These are phyloP conservation scores for Nitzschia inconspicua DNA, from an alignment of 108 stramenopile species.

Conservation along the genomic window DNA sequence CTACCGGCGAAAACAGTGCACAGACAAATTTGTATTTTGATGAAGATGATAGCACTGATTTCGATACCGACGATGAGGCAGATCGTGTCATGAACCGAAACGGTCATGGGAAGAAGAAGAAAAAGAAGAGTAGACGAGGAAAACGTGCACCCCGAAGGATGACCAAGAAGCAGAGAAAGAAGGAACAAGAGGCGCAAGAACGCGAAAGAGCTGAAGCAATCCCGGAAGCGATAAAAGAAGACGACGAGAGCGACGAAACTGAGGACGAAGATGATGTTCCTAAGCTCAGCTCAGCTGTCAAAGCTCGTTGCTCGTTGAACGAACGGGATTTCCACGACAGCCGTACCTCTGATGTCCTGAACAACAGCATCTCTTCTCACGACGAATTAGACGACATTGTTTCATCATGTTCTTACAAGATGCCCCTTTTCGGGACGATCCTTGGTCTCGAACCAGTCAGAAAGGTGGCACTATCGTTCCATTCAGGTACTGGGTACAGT, in stretches of 20 bases:
- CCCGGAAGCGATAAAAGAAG: background rate
- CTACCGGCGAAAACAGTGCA: too few species aligned
- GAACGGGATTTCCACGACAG: too few species aligned
- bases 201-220: background rate
- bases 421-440: background rate
- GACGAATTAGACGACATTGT: too few species aligned
- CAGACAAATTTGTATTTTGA: too few species aligned
- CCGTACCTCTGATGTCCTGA: too few species aligned
- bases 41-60: too few species aligned
- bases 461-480: background rate
- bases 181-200: background rate
- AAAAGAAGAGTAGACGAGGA: background rate
- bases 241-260: background rate
- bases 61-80: too few species aligned
- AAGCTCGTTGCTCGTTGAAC: too few species aligned
- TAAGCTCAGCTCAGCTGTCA: too few species aligned
- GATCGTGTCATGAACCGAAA: background rate
- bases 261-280: background rate
- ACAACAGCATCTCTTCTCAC: too few species aligned
- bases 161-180: background rate
- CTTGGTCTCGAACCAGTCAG: background rate
- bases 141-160: background rate
- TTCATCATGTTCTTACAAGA: background rate
- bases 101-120: background rate
- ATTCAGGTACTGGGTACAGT: background rate